Conservation (phyloP, 2,329 filamentous ascomycete genomes). For the Penicillium polonicum region DNA sequence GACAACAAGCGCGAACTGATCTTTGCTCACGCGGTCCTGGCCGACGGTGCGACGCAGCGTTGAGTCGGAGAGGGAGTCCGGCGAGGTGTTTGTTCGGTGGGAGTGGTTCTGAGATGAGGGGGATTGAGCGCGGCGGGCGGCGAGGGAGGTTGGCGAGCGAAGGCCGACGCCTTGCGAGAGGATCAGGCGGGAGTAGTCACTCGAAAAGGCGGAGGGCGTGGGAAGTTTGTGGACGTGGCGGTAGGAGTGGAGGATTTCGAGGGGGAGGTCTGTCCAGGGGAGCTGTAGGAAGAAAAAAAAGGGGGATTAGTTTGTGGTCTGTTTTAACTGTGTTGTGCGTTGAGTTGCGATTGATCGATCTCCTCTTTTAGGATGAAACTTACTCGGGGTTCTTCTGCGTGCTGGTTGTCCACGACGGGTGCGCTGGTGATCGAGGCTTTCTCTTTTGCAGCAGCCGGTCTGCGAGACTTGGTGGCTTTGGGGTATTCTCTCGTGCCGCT, state of each 20-base stretch:
- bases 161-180: slow-evolving; percentile 48
- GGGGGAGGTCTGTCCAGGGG: slow-evolving; percentile 44
- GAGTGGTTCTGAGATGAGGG: slow-evolving; percentile 10
- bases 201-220: slow-evolving; percentile 45
- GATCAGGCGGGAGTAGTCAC: slow-evolving; percentile 47
- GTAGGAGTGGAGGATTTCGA: slow-evolving; percentile 50
- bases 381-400: slow-evolving; percentile 32
- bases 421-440: slow-evolving; percentile 32
- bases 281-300: slow-evolving; percentile 31
- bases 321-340: neutral
- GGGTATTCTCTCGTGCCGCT: slow-evolving; percentile 43
- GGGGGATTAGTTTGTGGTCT: neutral
- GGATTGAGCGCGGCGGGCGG: slow-evolving; percentile 34
- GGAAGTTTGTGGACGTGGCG: slow-evolving; percentile 48
- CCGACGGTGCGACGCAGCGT: slow-evolving; percentile 31
- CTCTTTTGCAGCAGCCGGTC: slow-evolving; percentile 28
- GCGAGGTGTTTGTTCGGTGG: slow-evolving; percentile 4
- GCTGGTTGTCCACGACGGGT: slow-evolving; percentile 17
- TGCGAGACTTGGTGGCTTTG: slow-evolving; percentile 34
- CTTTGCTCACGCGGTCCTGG: slow-evolving; percentile 43
- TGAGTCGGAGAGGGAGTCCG: slow-evolving; percentile 13
- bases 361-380: slow-evolving; percentile 9
- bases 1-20: slow-evolving; percentile 44
- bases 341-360: neutral
- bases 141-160: slow-evolving; percentile 46